Evolutionary conservation across 352 stramenopile species (phyloP).

Genomic region (Phytophthora sansomeana): DNA sequence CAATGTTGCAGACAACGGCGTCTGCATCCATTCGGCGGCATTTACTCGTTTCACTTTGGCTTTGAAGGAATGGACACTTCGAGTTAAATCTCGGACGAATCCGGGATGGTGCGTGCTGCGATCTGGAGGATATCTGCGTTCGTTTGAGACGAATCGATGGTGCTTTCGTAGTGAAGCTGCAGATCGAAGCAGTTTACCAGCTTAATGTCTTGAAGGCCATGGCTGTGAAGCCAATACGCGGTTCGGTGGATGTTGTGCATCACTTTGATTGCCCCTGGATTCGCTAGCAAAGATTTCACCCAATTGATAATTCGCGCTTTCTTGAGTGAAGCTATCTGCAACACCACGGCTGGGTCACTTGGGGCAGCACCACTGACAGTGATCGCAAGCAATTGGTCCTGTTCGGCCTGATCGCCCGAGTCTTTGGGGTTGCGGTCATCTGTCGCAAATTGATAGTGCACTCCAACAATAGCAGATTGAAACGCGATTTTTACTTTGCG

Average conservation of each 20-base stretch:
- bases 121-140: conserved; percentile 26
- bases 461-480: too few species aligned
- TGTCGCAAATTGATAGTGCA: conserved; percentile 28
- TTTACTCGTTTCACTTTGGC: too few species aligned
- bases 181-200: conserved; percentile 39
- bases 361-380: conserved; percentile 9
- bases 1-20: too few species aligned
- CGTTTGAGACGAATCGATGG: conserved; percentile 13
- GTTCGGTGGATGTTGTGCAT: conserved; percentile 30
- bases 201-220: conserved; percentile 9
- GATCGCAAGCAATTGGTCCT: conserved; percentile 17
- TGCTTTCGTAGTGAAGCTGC: conserved; percentile 38
- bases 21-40: too few species aligned
- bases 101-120: too few species aligned
- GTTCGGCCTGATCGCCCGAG: too few species aligned
- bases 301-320: conserved; percentile 14
- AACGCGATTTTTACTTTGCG: too few species aligned
- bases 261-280: conserved; percentile 26
- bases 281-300: conserved; percentile 16
- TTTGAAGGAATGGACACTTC: too few species aligned
- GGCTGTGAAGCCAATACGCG: conserved; percentile 25
- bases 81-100: too few species aligned
- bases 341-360: conserved; percentile 17
- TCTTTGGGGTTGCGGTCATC: conserved; percentile 2
- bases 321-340: conserved; percentile 20